Base-by-base conservation (phyloP, 441 rosid species). In the Adansonia madagascariensis region DNA sequence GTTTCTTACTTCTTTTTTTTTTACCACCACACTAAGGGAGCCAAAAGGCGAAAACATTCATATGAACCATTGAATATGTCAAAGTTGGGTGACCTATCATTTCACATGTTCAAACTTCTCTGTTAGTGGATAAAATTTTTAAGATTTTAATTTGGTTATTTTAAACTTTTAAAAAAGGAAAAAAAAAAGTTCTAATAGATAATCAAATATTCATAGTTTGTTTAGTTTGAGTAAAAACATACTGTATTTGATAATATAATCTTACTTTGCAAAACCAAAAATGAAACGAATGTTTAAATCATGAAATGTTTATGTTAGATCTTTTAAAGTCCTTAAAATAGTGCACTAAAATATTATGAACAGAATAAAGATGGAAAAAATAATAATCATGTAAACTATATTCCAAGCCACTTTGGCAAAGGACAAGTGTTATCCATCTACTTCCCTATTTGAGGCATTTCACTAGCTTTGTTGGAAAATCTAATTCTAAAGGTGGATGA, bases 221-320 rank as follows among this genome's bases (percentile, higher is more conserved):
- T 43, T 43, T 6, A 6, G 0, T 35, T 43, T 43, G 8, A 43
- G 46, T 43, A 43, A 43, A 1, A 20, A 27, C 4, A 20, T 18
- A 14, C 62, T 57, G 8, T 22, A 9, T 57, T 57, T 20, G 62
- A 8, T 57, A 57, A 20, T 22, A 57, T 18, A 22, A 57, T 57
- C 10, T 20, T 6, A 8, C 31, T 8, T 17, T 17, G 61, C 27
- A 56, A 35, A 56, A 56, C 61, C 24, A 56, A 56, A 56, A 17
- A 0, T 7, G 61, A 56, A 56, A 56, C 17, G 61, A 17, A 53
- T 53, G 57, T 53, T 8, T 6, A 53, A 53, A 53, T 53, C 57
- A 53, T 53, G 57, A 56, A 56, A 56, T 56, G 61, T 56, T 56
- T 27, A 18, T 17, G 12, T 56, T 56, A 56, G 61, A 56, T 56